Conservation (phyloP, 2,329 filamentous ascomycete genomes). For the Xenoacremonium recifei region DNA sequence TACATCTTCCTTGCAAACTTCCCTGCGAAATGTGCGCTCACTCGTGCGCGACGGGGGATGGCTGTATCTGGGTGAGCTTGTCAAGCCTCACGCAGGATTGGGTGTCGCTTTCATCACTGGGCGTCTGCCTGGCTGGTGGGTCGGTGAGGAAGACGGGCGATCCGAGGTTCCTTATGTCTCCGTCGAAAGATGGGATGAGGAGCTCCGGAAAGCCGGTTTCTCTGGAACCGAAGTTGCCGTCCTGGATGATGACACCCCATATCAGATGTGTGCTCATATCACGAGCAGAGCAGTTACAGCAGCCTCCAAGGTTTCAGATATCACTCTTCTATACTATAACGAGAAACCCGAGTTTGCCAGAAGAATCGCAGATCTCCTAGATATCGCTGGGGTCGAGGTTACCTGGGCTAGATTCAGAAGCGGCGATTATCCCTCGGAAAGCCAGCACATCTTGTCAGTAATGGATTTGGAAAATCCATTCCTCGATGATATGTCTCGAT, state of each 20-base stretch:
- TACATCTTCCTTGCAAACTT: slow-evolving; percentile 22
- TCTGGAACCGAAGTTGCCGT: not conserved
- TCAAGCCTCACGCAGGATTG: too few species aligned
- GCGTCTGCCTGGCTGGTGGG: slow-evolving; percentile 37
- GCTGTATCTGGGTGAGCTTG: too few species aligned
- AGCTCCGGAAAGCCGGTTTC: slow-evolving; percentile 27
- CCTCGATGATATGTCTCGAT: not conserved
- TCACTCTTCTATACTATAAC: too few species aligned
- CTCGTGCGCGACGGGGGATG: too few species aligned
- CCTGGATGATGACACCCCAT: not conserved
- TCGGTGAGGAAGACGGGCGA: slow-evolving; percentile 27
- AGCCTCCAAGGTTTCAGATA: too few species aligned
- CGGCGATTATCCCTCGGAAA: not conserved
- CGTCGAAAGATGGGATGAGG: slow-evolving; percentile 22
- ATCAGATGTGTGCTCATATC: not conserved
- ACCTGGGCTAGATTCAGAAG: too few species aligned
- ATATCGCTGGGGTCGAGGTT: too few species aligned
- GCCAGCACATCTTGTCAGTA: not conserved
- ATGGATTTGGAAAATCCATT: not conserved
- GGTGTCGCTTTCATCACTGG: too few species aligned
- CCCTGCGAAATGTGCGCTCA: slow-evolving; percentile 15
- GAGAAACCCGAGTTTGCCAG: too few species aligned
- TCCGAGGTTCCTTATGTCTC: slow-evolving; percentile 24
- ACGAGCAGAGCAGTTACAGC: not conserved
- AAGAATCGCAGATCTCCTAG: too few species aligned